Conservation (phyloP, 2,329 filamentous ascomycete genomes). For the Hymenoscyphus repandus region DNA sequence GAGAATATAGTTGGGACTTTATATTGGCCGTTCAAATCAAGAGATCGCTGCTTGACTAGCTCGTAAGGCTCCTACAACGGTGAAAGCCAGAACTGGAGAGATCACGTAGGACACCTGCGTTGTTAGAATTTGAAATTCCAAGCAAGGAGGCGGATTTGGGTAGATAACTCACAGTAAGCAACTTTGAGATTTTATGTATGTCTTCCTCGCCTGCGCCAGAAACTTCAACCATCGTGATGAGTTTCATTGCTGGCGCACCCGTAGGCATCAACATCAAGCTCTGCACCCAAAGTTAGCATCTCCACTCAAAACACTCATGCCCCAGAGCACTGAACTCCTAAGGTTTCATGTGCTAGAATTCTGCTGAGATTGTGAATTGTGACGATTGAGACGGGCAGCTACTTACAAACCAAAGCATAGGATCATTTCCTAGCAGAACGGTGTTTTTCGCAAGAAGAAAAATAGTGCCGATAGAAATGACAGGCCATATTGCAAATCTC, state of each 20-base stretch:
- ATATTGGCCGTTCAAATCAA: background rate
- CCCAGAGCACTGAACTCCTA: background rate
- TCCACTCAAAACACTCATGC: background rate
- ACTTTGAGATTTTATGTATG: slow-evolving; percentile 39
- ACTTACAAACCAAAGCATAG: slow-evolving; percentile 58
- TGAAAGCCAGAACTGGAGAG: slow-evolving; percentile 35
- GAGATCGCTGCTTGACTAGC: slow-evolving; percentile 29
- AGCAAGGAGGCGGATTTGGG: background rate
- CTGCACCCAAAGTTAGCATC: background rate
- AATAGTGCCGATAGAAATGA: slow-evolving; percentile 47
- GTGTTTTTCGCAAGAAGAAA: slow-evolving; percentile 51
- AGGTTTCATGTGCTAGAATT: background rate
- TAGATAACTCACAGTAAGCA: slow-evolving; percentile 35
- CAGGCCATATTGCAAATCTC: slow-evolving; percentile 58
- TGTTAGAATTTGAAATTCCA: background rate
- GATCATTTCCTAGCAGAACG: slow-evolving; percentile 46
- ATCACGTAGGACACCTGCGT: slow-evolving; percentile 34
- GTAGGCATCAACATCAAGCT: slow-evolving; percentile 41
- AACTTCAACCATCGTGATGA: slow-evolving; percentile 42
- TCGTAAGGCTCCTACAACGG: slow-evolving; percentile 33
- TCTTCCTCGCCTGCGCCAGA: slow-evolving; percentile 36
- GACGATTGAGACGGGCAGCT: too few species aligned
- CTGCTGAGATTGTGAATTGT: background rate
- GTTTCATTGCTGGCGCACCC: slow-evolving; percentile 43
- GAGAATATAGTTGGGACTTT: too few species aligned